These are phyloP conservation scores for Trichoderma lentiforme DNA, from an alignment of 2,329 filamentous ascomycete genomes.

Conservation along the genomic window DNA sequence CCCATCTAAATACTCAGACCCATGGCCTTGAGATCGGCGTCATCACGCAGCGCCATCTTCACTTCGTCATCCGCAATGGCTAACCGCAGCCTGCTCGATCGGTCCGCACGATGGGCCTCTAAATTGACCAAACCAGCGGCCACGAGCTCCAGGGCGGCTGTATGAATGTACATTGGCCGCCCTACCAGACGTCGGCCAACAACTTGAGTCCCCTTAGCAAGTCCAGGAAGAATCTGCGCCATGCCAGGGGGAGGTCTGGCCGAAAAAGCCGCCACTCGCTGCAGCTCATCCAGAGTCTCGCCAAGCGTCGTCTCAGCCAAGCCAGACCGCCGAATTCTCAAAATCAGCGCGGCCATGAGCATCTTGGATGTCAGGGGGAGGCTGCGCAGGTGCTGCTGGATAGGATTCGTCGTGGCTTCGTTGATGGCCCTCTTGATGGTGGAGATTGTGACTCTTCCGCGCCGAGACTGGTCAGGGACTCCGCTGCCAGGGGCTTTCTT, in stretches of 20 bases:
- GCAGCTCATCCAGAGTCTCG: conserved; percentile 79
- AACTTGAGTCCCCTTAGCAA: conserved; percentile 27
- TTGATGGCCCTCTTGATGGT: conserved; percentile 93
- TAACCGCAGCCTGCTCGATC: conserved; percentile 82
- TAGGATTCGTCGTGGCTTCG: conserved; percentile 87
- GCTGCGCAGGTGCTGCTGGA: conserved; percentile 82
- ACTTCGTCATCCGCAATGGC: conserved; percentile 90
- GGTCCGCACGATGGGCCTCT: conserved; percentile 75
- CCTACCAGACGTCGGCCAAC: conserved; percentile 30
- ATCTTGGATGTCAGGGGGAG: conserved; percentile 81
- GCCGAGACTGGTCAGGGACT: conserved; percentile 27
- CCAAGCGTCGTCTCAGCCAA: conserved; percentile 83
- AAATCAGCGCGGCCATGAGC: conserved; percentile 77
- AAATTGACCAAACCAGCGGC: conserved; percentile 85
- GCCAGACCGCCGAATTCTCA: conserved; percentile 76
- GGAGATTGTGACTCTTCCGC: conserved; percentile 74
- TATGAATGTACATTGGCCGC: conserved; percentile 50
- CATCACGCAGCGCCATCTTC: conserved; percentile 80
- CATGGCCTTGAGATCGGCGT: conserved; percentile 78
- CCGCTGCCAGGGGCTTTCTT: conserved; percentile 40
- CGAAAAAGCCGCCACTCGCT: conserved; percentile 35
- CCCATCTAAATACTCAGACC: conserved; percentile 39
- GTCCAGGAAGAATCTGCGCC: conserved; percentile 34
- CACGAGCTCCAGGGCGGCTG: conserved; percentile 76
- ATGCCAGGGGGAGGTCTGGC: conserved; percentile 37